These are phyloP conservation scores for Macrocybe sp. DNA, from an alignment of 1,284 basidiomycete genomes.

Conservation along the genomic window DNA sequence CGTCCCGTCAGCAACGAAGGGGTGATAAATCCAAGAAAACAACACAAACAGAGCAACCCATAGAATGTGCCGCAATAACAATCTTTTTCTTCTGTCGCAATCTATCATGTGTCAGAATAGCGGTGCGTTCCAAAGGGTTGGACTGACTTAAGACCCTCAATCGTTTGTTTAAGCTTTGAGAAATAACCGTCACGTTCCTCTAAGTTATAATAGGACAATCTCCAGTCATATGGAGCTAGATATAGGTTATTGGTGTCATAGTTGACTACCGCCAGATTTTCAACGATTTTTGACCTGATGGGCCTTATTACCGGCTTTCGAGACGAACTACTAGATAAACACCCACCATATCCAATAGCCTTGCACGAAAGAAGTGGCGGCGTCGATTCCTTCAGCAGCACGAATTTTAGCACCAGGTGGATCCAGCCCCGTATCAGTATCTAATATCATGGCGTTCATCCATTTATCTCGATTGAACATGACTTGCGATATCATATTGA, in stretches of 20 bases:
- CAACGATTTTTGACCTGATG: conserved; percentile 82
- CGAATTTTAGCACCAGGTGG: conserved; percentile 86
- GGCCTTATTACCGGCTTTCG: background rate
- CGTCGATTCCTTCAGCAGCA: conserved; percentile 89
- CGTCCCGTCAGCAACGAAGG: conserved; percentile 2
- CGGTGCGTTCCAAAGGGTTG: conserved; percentile 1
- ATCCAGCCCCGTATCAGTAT: conserved; percentile 90
- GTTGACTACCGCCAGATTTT: conserved; percentile 88
- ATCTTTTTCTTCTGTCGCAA: conserved; percentile 74
- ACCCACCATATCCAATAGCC: conserved; percentile 93
- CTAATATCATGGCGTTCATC: conserved; percentile 88
- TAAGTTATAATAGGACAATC: conserved; percentile 86
- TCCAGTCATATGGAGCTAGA: conserved; percentile 89
- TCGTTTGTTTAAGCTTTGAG: conserved; percentile 77
- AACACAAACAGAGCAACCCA: conserved; percentile 73
- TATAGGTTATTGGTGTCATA: conserved; percentile 91
- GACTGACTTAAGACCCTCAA: conserved; percentile 78
- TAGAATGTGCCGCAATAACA: conserved; percentile 86
- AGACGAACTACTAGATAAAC: background rate
- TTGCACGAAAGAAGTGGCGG: conserved; percentile 88
- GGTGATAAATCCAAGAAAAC: background rate
- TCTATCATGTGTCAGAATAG: conserved; percentile 29
- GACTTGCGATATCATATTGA: conserved; percentile 83
- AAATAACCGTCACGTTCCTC: conserved; percentile 95
- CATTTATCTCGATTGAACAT: conserved; percentile 77